Conservation (phyloP, 495 filamentous ascomycete species). For the Usnea hakonensis region DNA sequence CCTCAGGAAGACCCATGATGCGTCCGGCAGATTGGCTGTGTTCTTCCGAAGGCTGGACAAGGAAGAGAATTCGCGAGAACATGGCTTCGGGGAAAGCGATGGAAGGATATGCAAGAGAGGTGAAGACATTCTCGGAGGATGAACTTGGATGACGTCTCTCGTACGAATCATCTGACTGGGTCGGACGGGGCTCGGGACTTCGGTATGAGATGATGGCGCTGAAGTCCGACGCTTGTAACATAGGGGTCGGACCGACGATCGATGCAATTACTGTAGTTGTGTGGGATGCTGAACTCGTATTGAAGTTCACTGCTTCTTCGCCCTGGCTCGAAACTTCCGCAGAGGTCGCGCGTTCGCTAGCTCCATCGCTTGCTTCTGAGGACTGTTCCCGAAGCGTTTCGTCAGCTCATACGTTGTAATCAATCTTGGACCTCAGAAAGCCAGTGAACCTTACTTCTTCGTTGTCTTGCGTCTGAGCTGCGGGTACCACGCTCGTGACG, state of each 20-base stretch:
- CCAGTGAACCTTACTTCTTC: not conserved
- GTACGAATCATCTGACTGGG: too few species aligned
- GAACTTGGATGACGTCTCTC: not conserved
- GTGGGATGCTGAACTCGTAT: too few species aligned
- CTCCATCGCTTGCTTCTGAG: too few species aligned
- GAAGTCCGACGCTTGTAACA: too few species aligned
- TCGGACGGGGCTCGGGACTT: too few species aligned
- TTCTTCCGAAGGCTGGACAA: not conserved
- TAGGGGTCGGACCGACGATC: too few species aligned
- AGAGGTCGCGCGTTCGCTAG: too few species aligned
- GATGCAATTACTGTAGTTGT: too few species aligned
- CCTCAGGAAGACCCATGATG: not conserved
- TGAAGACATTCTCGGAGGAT: not conserved
- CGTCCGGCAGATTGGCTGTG: not conserved
- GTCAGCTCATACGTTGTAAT: not conserved
- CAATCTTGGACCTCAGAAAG: too few species aligned
- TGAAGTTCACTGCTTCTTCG: too few species aligned
- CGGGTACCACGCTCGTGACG: not conserved
- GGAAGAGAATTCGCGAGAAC: not conserved
- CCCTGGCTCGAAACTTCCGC: too few species aligned
- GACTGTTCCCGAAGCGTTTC: not conserved
- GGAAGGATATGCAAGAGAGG: not conserved
- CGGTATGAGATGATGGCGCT: too few species aligned
- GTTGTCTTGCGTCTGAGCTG: not conserved
- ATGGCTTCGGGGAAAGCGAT: not conserved